A percentile compares a stretch with the other conserved stretches of the same genome.
Evolutionary conservation across 2,329 filamentous ascomycete species (phyloP).

Genomic region (Hypoxylon sp.): DNA sequence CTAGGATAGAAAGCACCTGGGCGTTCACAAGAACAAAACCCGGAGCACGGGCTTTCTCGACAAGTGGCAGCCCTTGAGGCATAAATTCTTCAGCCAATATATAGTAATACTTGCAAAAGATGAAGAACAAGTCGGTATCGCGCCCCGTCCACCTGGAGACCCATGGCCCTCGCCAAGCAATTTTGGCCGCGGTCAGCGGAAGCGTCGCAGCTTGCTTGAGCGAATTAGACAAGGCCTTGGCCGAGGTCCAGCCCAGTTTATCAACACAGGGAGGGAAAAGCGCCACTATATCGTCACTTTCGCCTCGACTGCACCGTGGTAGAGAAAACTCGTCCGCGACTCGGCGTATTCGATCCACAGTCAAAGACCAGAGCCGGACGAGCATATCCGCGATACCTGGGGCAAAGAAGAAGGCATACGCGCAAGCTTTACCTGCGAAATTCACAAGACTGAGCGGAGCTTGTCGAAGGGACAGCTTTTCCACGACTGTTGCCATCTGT

Average conservation of each 20-base stretch:
- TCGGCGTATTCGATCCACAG: slow-evolving; percentile 76
- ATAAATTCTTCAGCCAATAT: slow-evolving; percentile 81
- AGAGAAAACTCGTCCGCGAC: slow-evolving; percentile 77
- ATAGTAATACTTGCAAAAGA: slow-evolving; percentile 91
- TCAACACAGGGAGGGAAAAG: slow-evolving; percentile 77
- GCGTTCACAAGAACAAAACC: slow-evolving; percentile 85
- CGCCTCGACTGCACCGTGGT: slow-evolving; percentile 65
- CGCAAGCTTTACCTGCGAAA: slow-evolving; percentile 90
- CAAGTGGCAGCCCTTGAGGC: slow-evolving; percentile 64
- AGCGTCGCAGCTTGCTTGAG: slow-evolving; percentile 75
- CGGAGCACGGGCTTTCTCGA: slow-evolving; percentile 74
- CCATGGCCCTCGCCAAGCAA: slow-evolving; percentile 91
- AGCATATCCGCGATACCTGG: slow-evolving; percentile 87
- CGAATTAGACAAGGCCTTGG: slow-evolving; percentile 62
- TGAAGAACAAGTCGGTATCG: slow-evolving; percentile 90
- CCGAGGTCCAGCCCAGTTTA: slow-evolving; percentile 68
- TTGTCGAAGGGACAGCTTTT: slow-evolving; percentile 86
- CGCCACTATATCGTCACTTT: slow-evolving; percentile 74
- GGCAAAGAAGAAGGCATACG: slow-evolving; percentile 94
- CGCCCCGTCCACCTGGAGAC: slow-evolving; percentile 85
- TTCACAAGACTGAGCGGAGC: slow-evolving; percentile 75
- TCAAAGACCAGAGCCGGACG: slow-evolving; percentile 82
- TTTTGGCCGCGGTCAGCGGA: slow-evolving; percentile 75
- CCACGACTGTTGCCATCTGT: slow-evolving; percentile 88
- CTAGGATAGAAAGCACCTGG: slow-evolving; percentile 82